Conservation (phyloP, 306 rosid genomes). For the Vigna nakashimae region DNA sequence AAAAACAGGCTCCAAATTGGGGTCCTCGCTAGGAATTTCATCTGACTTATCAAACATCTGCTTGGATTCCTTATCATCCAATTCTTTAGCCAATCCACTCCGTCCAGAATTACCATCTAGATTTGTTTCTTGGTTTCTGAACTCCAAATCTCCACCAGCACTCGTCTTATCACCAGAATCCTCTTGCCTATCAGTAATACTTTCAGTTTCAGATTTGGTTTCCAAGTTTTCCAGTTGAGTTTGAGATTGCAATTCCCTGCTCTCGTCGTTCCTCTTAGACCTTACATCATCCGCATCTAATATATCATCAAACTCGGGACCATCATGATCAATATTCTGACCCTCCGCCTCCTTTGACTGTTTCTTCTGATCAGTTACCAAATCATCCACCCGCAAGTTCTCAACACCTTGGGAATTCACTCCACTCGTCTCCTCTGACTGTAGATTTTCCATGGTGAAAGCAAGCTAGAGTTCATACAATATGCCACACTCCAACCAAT, state of each 20-base stretch:
- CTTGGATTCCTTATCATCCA: slow-evolving; percentile 40
- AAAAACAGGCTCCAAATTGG: slow-evolving; percentile 73
- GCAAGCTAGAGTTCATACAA: slow-evolving; percentile 39
- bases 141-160: slow-evolving; percentile 38
- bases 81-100: slow-evolving; percentile 37
- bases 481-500: slow-evolving; percentile 8
- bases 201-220: slow-evolving; percentile 45
- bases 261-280: slow-evolving; percentile 34
- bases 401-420: slow-evolving; percentile 45
- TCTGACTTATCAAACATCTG: slow-evolving; percentile 45
- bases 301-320: slow-evolving; percentile 36
- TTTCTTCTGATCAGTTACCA: slow-evolving; percentile 43
- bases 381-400: slow-evolving; percentile 48
- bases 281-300: slow-evolving; percentile 23
- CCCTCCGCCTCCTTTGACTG: slow-evolving; percentile 44
- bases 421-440: slow-evolving; percentile 39
- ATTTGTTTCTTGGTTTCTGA: slow-evolving; percentile 45
- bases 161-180: slow-evolving; percentile 45
- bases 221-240: slow-evolving; percentile 43
- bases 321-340: slow-evolving; percentile 39
- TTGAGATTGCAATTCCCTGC: slow-evolving; percentile 33
- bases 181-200: slow-evolving; percentile 23
- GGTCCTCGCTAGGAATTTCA: slow-evolving; percentile 63
- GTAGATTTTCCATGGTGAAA: slow-evolving; percentile 54
- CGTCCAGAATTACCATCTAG: slow-evolving; percentile 29